These are phyloP conservation scores for Flammula alnicola DNA, from an alignment of 1,284 basidiomycete species.

Conservation along the genomic window DNA sequence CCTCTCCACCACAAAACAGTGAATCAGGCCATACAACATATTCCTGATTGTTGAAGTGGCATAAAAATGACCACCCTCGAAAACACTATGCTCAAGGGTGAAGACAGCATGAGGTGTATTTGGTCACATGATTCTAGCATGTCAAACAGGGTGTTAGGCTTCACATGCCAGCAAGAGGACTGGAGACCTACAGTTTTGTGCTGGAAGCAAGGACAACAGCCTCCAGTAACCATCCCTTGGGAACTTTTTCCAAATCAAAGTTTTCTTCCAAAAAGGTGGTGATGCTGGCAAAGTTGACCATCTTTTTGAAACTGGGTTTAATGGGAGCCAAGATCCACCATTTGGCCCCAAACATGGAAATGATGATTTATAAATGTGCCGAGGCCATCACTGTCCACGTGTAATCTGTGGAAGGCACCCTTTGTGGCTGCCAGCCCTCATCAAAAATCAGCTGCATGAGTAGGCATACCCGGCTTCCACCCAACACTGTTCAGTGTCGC, in stretches of 20 bases:
- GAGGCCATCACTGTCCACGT: slow-evolving; percentile 15
- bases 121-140: slow-evolving; percentile 12
- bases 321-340: slow-evolving; percentile 4
- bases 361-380: slow-evolving; percentile 3
- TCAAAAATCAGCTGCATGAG: slow-evolving; percentile 4
- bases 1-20: slow-evolving; percentile 1
- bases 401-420: slow-evolving; percentile 1
- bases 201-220: slow-evolving; percentile 12
- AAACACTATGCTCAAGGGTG: slow-evolving; percentile 2
- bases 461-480: background rate
- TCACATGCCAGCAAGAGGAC: background rate
- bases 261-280: background rate
- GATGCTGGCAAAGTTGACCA: too few species aligned
- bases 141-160: background rate
- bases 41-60: background rate
- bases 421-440: slow-evolving; percentile 10
- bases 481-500: background rate
- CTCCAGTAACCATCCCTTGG: background rate
- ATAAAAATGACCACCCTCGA: slow-evolving; percentile 12
- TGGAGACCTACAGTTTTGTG: slow-evolving; percentile 12
- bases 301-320: background rate
- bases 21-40: background rate
- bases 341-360: background rate
- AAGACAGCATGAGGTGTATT: slow-evolving; percentile 7
- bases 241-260: background rate